These are phyloP conservation scores for Amniculicola lignicola DNA, from an alignment of 495 filamentous ascomycete genomes.

Conservation along the genomic window DNA sequence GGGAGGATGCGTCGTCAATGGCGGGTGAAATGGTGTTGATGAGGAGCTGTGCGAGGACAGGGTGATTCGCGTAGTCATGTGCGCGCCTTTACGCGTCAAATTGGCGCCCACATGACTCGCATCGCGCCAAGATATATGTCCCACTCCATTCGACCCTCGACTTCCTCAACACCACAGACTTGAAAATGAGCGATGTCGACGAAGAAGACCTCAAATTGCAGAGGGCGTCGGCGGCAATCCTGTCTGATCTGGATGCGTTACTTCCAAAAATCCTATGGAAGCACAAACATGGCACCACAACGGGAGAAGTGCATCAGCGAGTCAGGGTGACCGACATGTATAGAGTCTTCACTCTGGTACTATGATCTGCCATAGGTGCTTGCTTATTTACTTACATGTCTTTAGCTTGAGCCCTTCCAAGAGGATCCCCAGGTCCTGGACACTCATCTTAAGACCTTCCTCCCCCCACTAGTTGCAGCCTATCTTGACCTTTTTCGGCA, in stretches of 20 bases:
- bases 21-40: slow-evolving; percentile 41
- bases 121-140: background rate
- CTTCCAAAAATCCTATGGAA: slow-evolving; percentile 35
- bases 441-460: slow-evolving; percentile 69
- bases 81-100: slow-evolving; percentile 20
- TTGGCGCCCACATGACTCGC: slow-evolving; percentile 17
- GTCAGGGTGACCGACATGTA: slow-evolving; percentile 35
- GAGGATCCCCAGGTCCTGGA: slow-evolving; percentile 96
- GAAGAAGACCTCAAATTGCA: slow-evolving; percentile 41
- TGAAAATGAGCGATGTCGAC: slow-evolving; percentile 36
- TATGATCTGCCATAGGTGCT: background rate
- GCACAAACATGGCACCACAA: slow-evolving; percentile 1
- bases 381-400: background rate
- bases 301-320: slow-evolving; percentile 21
- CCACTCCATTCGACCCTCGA: no score
- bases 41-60: slow-evolving; percentile 39
- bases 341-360: slow-evolving; percentile 36
- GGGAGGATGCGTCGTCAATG: slow-evolving; percentile 7
- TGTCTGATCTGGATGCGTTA: slow-evolving; percentile 32
- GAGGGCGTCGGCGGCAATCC: slow-evolving; percentile 32
- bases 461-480: slow-evolving; percentile 68
- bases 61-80: slow-evolving; percentile 29
- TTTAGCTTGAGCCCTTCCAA: slow-evolving; percentile 84
- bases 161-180: no score
- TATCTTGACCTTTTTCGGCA: slow-evolving; percentile 58